Evolutionary conservation across 768 basidiomycete species (phyloP).

Genomic region (Boletus barrowsii): DNA sequence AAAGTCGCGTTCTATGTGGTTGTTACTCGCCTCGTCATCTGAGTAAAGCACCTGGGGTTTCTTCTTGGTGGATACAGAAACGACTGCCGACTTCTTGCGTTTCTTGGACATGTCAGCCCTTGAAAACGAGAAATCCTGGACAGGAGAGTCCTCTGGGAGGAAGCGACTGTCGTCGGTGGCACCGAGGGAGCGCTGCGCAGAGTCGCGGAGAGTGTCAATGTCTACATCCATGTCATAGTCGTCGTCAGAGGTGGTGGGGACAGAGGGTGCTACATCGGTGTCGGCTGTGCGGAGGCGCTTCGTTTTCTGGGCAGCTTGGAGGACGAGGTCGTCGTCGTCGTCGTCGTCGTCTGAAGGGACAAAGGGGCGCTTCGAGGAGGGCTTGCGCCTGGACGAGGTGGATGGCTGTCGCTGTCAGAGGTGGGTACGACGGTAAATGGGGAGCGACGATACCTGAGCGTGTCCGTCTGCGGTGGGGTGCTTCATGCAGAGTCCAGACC

Average conservation of each 20-base stretch:
- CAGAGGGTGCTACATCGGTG: slow-evolving; percentile 22
- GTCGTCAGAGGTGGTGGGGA: slow-evolving; percentile 39
- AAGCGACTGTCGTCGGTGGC: slow-evolving; percentile 21
- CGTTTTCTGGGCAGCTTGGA: slow-evolving; percentile 43
- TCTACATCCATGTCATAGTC: slow-evolving; percentile 42
- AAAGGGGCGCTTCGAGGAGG: slow-evolving; percentile 23
- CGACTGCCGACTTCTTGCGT: slow-evolving; percentile 14
- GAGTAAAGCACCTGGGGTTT: slow-evolving; percentile 22
- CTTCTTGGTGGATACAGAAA: slow-evolving; percentile 16
- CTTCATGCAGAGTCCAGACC: neutral
- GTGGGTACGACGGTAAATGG: neutral
- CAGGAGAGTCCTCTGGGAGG: slow-evolving; percentile 3
- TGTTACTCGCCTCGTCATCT: slow-evolving; percentile 30
- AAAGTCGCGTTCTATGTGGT: slow-evolving; percentile 23
- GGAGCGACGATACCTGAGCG: slow-evolving; percentile 20
- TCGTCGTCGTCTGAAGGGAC: slow-evolving; percentile 39
- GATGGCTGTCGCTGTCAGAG: slow-evolving; percentile 21
- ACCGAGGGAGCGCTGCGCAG: slow-evolving; percentile 10
- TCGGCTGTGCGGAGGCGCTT: slow-evolving; percentile 29
- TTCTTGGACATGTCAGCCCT: slow-evolving; percentile 5
- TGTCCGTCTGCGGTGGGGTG: neutral
- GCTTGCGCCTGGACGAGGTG: slow-evolving; percentile 17
- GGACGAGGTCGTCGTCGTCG: slow-evolving; percentile 24
- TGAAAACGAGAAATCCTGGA: neutral
- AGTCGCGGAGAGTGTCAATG: slow-evolving; percentile 35